phyloP scores from a whole-genome alignment of 1,284 basidiomycete species.

The Microbotryum lychnidis-dioicae region DNA sequence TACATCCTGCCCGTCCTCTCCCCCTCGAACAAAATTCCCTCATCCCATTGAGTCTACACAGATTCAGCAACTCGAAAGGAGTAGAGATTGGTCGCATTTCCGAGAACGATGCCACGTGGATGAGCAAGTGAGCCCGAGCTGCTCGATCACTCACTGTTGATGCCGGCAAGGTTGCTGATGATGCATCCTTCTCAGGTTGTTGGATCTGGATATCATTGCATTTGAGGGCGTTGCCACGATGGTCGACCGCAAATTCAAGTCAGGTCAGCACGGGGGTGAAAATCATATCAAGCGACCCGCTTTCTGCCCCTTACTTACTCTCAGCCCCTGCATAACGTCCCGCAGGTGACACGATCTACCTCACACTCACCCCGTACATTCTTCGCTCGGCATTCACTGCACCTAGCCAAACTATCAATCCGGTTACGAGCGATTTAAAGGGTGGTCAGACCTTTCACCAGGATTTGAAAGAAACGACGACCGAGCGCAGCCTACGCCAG shows the following conservation, averaged over 20 bases:
- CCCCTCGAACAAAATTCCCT: background rate
- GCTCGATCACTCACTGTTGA: no score
- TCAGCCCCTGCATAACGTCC: constrained; percentile 30
- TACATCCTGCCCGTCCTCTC: background rate
- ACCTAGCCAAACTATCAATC: constrained; percentile 24
- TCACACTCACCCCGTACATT: constrained; percentile 61
- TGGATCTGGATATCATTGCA: constrained; percentile 50
- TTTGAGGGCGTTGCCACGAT: constrained; percentile 45
- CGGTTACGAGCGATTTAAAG: constrained; percentile 29
- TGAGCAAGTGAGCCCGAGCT: constrained; percentile 44
- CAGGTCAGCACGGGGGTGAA: constrained; percentile 9
- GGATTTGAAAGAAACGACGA: constrained; percentile 63
- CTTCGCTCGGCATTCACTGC: constrained; percentile 55
- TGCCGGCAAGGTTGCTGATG: no score
- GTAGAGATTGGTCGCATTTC: constrained; percentile 65
- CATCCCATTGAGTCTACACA: background rate
- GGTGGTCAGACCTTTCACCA: constrained; percentile 46
- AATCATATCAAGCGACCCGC: no score
- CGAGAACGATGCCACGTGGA: constrained; percentile 59
- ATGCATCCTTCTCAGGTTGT: constrained; percentile 37
- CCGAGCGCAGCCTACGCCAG: constrained; percentile 64
- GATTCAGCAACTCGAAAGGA: constrained; percentile 20
- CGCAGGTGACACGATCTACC: constrained; percentile 60
- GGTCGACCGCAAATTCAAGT: constrained; percentile 11
- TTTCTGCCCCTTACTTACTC: background rate